Evolutionary conservation across 2,329 filamentous ascomycete species (phyloP).

Genomic region (Kalmusia sp.): DNA sequence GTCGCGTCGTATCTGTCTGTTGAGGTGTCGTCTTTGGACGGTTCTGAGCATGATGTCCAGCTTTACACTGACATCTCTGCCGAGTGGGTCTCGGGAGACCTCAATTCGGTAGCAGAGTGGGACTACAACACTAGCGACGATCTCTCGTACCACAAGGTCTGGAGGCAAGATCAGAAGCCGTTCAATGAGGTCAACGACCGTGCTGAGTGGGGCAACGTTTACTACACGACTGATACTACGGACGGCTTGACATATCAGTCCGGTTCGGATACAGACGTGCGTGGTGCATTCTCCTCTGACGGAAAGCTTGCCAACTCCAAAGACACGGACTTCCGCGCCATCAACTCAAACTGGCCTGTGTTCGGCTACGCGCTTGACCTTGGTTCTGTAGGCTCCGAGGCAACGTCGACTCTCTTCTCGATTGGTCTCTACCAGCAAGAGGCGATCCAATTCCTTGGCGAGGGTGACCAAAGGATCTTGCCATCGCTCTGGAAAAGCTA

Average conservation of each 20-base stretch:
- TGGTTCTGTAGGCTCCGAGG: conserved; percentile 49
- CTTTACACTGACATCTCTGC: conserved; percentile 77
- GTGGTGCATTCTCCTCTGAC: conserved; percentile 52
- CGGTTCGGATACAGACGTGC: conserved; percentile 55
- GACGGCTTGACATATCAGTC: conserved; percentile 55
- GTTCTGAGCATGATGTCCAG: conserved; percentile 67
- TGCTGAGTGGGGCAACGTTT: conserved; percentile 61
- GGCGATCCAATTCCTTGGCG: conserved; percentile 58
- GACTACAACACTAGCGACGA: conserved; percentile 54
- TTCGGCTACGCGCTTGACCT: conserved; percentile 62
- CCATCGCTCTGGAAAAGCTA: conserved; percentile 60
- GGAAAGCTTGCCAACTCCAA: conserved; percentile 54
- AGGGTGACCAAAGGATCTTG: conserved; percentile 45
- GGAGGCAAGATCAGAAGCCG: conserved; percentile 54
- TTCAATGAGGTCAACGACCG: conserved; percentile 58
- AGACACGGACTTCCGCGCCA: conserved; percentile 59
- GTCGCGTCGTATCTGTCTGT: conserved; percentile 75
- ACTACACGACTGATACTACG: conserved; percentile 56
- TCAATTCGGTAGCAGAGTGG: conserved; percentile 66
- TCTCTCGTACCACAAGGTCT: conserved; percentile 67
- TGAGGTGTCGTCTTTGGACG: conserved; percentile 68
- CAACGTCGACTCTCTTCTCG: conserved; percentile 55
- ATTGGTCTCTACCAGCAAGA: conserved; percentile 58
- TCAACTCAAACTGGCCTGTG: conserved; percentile 59
- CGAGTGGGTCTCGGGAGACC: conserved; percentile 75